Conservation (phyloP, 148 eudicot genomes). For the Rhododendron mucronatum region DNA sequence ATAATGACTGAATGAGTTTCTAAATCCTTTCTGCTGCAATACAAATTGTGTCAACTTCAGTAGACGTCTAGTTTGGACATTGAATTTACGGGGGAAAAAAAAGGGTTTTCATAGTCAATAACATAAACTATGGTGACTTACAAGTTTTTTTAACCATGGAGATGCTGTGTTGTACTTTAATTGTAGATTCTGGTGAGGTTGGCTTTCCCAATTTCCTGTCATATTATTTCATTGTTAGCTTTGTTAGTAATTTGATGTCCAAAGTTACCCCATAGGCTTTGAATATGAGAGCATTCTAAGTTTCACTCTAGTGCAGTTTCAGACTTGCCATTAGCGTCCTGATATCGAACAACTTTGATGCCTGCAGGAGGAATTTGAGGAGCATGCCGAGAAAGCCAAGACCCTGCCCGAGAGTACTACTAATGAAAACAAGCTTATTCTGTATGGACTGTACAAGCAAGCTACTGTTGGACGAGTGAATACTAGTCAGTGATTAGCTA, state of each 20-base stretch:
- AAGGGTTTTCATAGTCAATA: neutral
- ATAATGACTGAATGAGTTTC: neutral
- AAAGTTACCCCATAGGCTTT: neutral
- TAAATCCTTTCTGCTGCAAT: neutral
- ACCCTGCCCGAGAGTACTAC: constrained; percentile 50
- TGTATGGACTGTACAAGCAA: constrained; percentile 91
- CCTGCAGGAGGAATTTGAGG: constrained; percentile 81
- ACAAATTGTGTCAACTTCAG: neutral
- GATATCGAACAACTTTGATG: neutral
- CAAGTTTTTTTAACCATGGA: neutral
- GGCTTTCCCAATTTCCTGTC: neutral
- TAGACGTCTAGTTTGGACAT: neutral
- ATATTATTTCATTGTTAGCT: neutral
- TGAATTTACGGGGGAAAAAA: neutral
- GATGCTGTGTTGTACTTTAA: neutral
- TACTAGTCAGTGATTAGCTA: constrained; percentile 52
- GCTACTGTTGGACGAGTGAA: constrained; percentile 74
- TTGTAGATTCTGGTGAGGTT: neutral
- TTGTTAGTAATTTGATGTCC: neutral
- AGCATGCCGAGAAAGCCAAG: constrained; percentile 75
- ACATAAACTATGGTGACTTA: neutral
- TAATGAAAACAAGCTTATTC: constrained; percentile 69
- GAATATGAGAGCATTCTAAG: neutral
- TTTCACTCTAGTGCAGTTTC: neutral
- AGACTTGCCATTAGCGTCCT: neutral